Percentiles rank a stretch among this genome's conserved stretches.
Conservation (phyloP, 352 stramenopile genomes). For the Thalassiosira hispida region DNA sequence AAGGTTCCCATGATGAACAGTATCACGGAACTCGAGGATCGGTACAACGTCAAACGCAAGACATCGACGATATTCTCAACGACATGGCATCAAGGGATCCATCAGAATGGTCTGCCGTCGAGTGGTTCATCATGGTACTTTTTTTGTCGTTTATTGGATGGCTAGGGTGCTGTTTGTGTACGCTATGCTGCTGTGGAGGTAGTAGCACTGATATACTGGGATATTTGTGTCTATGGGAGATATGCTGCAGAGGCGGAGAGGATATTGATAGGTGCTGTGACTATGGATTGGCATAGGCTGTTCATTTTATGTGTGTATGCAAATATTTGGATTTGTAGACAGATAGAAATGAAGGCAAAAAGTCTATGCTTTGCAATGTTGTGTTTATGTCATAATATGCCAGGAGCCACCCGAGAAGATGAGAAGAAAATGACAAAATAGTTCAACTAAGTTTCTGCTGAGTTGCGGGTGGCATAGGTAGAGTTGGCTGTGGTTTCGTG, state of each 20-base stretch:
- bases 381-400: too few relatives aligned
- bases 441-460: too few relatives aligned
- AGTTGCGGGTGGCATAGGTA: too few relatives aligned
- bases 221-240: conserved; percentile 44
- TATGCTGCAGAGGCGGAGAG: conserved; percentile 44
- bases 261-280: conserved; percentile 55
- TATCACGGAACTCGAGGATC: background rate
- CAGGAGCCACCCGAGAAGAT: too few relatives aligned
- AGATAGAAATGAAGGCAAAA: too few relatives aligned
- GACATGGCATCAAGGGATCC: conserved; percentile 52
- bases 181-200: conserved; percentile 45
- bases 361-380: too few relatives aligned
- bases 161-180: conserved; percentile 37
- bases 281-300: conserved; percentile 30
- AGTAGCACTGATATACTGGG: conserved; percentile 28
- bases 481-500: too few relatives aligned
- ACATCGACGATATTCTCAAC: conserved; percentile 54
- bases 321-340: too few relatives aligned
- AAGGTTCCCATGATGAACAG: background rate
- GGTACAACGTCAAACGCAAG: conserved; percentile 27
- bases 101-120: conserved; percentile 33
- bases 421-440: too few relatives aligned
- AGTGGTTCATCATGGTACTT: conserved; percentile 50
- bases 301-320: too few relatives aligned
- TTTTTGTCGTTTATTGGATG: conserved; percentile 47